Base-by-base conservation (phyloP, 2,329 filamentous ascomycete genomes). In the Lachnellula occidentalis region DNA sequence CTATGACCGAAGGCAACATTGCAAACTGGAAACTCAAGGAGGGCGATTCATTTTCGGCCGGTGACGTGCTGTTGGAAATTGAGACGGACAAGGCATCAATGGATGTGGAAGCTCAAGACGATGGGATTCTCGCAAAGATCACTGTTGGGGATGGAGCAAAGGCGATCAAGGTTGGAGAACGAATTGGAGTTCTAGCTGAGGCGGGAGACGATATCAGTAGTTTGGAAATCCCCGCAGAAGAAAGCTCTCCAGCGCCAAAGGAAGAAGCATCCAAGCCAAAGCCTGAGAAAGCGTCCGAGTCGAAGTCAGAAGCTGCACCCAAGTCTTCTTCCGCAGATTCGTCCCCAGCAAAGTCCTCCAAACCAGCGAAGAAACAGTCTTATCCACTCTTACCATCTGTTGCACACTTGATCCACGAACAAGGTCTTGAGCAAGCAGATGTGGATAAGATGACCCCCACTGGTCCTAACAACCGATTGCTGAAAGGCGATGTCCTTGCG, bases 401-500 rank as follows among this genome's bases (percentile, higher is more conserved):
- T 51, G 79, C 83, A 68, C 83, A 90, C 65, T 80, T 97, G 55
- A 79, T 97, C 58, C 87, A 88, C 72, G 79, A 87, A 71, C 85
- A 95, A 67, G 85, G 86, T 59, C 75, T 99, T 52, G 80, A 87
- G 65, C 82, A 86, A 62, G 84, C 85, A 46, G 88, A 91, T 56
- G 78, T 91, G 50, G 78, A 83, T 72, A 87, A 88, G 71, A 96
- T 97, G 70, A 87, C 85, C 51, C 87, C 91, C 5, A 92, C 89
- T 19, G 94, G 94, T 22, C 94, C 94, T 31, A 85, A 86, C 66
- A 91, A 92, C 55, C 86, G 94, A 58, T 78, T 99, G 52, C 80
- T 99, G 58, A 99, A 99, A 79, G 94, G 94, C 53, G 94, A 99
- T 69, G 87, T 99, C 6, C 83, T 99, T 51, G 92, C 91, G 47